Percentiles rank a stretch among this genome's conserved stretches.
phyloP scores from a whole-genome alignment of 352 stramenopile species.

The Pythium phragmiticola region DNA sequence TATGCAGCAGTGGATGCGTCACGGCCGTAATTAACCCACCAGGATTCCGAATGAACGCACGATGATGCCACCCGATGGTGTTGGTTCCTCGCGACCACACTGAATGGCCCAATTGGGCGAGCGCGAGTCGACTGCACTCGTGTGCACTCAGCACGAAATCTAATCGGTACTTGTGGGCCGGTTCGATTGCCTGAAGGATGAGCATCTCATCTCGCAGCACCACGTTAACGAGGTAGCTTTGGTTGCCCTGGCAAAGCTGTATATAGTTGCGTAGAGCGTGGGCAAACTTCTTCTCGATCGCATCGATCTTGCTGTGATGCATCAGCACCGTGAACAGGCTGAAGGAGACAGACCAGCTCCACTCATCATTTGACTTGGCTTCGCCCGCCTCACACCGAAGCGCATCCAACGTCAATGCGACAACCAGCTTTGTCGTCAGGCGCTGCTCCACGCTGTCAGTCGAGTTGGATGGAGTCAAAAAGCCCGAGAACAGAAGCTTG shows the following conservation, averaged over 20 bases:
- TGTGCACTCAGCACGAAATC: conserved; percentile 47
- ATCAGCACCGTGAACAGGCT: conserved; percentile 52
- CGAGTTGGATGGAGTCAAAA: conserved; percentile 14
- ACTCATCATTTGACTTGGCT: conserved; percentile 22
- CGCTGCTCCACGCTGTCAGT: conserved; percentile 10
- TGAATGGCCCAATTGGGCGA: conserved; percentile 18
- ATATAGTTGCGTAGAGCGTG: conserved; percentile 43
- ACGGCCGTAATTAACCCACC: conserved; percentile 39
- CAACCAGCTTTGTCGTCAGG: conserved; percentile 36
- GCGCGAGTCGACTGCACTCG: conserved; percentile 37
- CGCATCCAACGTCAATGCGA: conserved; percentile 46
- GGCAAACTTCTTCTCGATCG: conserved; percentile 48
- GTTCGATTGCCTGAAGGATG: conserved; percentile 46
- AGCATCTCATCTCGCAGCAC: conserved; percentile 33
- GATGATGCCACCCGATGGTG: conserved; percentile 8
- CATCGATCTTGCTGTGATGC: conserved; percentile 40
- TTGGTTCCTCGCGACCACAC: conserved; percentile 17
- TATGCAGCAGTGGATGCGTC: conserved; percentile 38
- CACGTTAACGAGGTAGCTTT: conserved; percentile 47
- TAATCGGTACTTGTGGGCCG: conserved; percentile 54
- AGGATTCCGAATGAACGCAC: conserved; percentile 26
- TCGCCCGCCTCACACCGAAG: conserved; percentile 34
- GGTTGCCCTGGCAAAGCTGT: conserved; percentile 38
- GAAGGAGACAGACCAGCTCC: conserved; percentile 33
- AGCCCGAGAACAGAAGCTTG: conserved; percentile 37